Base-by-base conservation (phyloP, 345 rosid genomes). In the Gossypium mustelinum region DNA sequence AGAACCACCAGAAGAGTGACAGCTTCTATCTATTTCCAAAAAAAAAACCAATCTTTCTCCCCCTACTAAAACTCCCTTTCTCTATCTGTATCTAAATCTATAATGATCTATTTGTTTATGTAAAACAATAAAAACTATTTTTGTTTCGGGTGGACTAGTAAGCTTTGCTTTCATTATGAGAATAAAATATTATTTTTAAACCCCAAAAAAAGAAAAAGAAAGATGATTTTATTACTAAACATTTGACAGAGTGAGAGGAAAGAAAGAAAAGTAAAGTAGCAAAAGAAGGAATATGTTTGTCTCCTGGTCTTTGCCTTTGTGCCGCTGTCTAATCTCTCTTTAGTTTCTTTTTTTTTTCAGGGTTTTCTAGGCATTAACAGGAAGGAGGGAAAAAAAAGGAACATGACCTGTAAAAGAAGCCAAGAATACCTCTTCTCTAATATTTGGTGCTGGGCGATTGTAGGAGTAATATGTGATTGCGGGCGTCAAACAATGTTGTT, bases 11-110 rank as follows among this genome's bases (percentile, higher is more conserved):
- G 89, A 83, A 58, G 93, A 84, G 76, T 79, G 81, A 80, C 81
- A 82, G 84, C 83, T 83, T 73, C 82, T 90, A 77, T 92, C 93
- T 94, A 92, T 73, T 72, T 55, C n/a, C 29, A n/a, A n/a, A 20
- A 20, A 24, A 29, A 47, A 2, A 18, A 18, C 29, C 52, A 8
- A 56, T 0, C 29, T 1, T 39, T 17, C 24, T 25, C 12, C 12
- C 18, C 55, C 57, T 4, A 51, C 14, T 11, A 13, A 34, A 29
- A n/a, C 20, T 11, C 16, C 17, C n/a, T 54, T 0, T 63, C 68
- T 50, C 64, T 66, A 20, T 77, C 73, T 73, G 55, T 56, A 17
- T 73, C 12, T 20, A 48, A 76, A 80, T 79, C 79, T 76, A 61
- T 4, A 69, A 34, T 25, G 20, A 77, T 50, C 70, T 11, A 11